phyloP scores from a whole-genome alignment of 1,284 basidiomycete species.

The Vanrija humicola region DNA sequence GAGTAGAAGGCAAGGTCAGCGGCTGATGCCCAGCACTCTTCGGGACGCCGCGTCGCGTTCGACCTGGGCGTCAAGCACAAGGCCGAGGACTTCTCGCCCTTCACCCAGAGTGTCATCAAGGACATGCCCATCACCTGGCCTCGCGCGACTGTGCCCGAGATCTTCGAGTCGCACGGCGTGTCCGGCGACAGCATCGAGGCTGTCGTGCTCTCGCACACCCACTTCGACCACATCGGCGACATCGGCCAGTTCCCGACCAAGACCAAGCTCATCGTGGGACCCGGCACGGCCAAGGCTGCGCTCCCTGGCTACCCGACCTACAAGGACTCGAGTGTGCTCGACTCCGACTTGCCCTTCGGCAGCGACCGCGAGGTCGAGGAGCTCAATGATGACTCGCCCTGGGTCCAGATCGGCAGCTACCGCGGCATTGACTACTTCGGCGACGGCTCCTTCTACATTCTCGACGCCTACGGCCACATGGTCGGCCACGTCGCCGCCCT shows the following conservation, averaged over 20 bases:
- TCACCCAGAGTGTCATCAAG: constrained; percentile 11
- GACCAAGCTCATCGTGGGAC: constrained; percentile 16
- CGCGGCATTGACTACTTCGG: constrained; percentile 18
- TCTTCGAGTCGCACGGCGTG: constrained; percentile 4
- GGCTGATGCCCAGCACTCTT: background rate
- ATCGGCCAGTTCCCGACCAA: constrained; percentile 13
- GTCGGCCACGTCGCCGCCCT: constrained; percentile 19
- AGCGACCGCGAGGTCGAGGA: constrained; percentile 10
- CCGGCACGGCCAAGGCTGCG: constrained; percentile 1
- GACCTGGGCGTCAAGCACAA: constrained; percentile 13
- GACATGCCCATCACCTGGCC: constrained; percentile 9
- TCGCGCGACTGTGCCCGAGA: constrained; percentile 2
- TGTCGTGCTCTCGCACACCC: constrained; percentile 11
- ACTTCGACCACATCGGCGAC: constrained; percentile 21
- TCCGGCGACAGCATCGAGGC: constrained; percentile 6
- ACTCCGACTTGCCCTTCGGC: constrained; percentile 13
- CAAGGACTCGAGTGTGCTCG: constrained; percentile 8
- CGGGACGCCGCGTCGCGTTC: constrained; percentile 10
- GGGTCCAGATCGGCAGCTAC: constrained; percentile 9
- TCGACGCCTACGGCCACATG: constrained; percentile 18
- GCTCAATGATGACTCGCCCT: constrained; percentile 5
- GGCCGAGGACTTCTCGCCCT: constrained; percentile 15
- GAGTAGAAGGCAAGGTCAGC: background rate
- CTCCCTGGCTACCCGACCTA: constrained; percentile 14
- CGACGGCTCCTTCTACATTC: constrained; percentile 17